Conservation (phyloP, 371 early-diverging fungal genomes). For the Mucor circinelloides region DNA sequence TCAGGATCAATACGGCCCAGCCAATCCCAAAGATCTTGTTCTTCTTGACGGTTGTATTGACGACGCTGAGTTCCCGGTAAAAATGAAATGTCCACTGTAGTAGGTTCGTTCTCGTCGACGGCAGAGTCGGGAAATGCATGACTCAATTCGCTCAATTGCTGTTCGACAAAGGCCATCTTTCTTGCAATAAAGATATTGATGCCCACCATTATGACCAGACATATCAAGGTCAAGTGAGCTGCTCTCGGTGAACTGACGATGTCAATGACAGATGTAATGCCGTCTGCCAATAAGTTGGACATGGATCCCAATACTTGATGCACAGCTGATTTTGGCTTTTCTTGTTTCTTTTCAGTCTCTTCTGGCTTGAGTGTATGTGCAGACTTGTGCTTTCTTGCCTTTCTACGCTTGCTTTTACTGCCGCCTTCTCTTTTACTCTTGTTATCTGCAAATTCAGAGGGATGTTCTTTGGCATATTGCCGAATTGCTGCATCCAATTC, state of each 20-base stretch:
- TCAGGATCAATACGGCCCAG: slow-evolving; percentile 22
- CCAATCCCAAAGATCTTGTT: slow-evolving; percentile 21
- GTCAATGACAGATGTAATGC: slow-evolving; percentile 10
- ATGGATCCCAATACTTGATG: slow-evolving; percentile 8
- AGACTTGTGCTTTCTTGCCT: not conserved
- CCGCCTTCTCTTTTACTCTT: not conserved
- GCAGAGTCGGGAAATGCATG: not conserved
- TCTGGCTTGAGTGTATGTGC: not conserved
- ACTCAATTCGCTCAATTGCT: slow-evolving; percentile 9
- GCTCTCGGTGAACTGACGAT: slow-evolving; percentile 10
- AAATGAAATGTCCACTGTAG: not conserved
- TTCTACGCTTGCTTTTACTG: slow-evolving; percentile 9
- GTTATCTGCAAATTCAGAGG: not conserved
- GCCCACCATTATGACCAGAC: slow-evolving; percentile 31
- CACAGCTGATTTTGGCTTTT: not conserved
- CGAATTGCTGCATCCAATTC: slow-evolving; percentile 41
- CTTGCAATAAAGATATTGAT: slow-evolving; percentile 38
- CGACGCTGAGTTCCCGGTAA: not conserved
- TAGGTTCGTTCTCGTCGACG: not conserved
- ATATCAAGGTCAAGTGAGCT: slow-evolving; percentile 31
- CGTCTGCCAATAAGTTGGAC: slow-evolving; percentile 10
- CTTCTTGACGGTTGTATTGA: slow-evolving; percentile 16
- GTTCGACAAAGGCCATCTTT: slow-evolving; percentile 37
- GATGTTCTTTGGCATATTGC: slow-evolving; percentile 4
- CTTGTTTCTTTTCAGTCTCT: not conserved